These are phyloP conservation scores for Punica granatum DNA, from an alignment of 345 rosid genomes.

Conservation along the genomic window DNA sequence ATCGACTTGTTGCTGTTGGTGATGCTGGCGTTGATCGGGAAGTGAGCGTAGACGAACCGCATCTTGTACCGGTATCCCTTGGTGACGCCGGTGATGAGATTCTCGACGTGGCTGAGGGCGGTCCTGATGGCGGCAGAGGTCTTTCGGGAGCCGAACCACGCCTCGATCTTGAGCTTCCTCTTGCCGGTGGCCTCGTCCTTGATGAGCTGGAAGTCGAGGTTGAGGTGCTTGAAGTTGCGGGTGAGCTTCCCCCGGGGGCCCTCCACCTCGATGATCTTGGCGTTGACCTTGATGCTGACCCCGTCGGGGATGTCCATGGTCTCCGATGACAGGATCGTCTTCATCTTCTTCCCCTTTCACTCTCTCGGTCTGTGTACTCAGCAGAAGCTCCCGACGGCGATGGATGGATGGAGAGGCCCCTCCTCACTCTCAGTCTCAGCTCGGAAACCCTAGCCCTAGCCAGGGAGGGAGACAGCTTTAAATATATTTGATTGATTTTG, in stretches of 20 bases:
- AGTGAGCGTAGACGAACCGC: constrained; percentile 36
- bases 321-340: constrained; percentile 40
- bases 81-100: constrained; percentile 41
- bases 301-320: constrained; percentile 46
- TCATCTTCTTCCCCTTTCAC: constrained; percentile 20
- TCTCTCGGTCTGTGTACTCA: too few species aligned
- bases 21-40: constrained; percentile 26
- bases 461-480: too few species aligned
- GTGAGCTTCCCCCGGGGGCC: constrained; percentile 37
- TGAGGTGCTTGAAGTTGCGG: constrained; percentile 44
- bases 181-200: constrained; percentile 19
- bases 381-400: too few species aligned
- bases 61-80: constrained; percentile 41
- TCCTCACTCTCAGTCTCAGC: too few species aligned
- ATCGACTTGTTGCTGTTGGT: constrained; percentile 15
- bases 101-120: constrained; percentile 38
- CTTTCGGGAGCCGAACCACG: constrained; percentile 28
- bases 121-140: constrained; percentile 33
- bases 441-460: constrained; percentile 9
- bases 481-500: too few species aligned
- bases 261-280: constrained; percentile 40
- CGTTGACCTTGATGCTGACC: constrained; percentile 30
- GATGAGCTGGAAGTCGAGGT: constrained; percentile 39
- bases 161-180: constrained; percentile 24
- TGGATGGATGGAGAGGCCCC: too few species aligned